Evolutionary conservation across 2,329 filamentous ascomycete species (phyloP), one percentile per base, ranked within the genome.

Genomic region (Clonostachys rosea): DNA sequence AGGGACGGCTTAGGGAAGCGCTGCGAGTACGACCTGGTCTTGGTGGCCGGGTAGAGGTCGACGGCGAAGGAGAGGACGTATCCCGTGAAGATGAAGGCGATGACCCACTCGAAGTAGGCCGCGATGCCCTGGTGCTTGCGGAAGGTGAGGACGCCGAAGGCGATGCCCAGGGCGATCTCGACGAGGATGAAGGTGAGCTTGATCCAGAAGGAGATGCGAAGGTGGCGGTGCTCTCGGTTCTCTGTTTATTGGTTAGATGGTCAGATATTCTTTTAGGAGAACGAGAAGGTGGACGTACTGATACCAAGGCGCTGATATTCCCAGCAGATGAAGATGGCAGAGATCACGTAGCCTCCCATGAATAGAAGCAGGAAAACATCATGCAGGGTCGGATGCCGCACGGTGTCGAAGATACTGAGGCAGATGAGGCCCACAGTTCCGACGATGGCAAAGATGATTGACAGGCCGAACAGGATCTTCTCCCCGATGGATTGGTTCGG

Each of bases 271-370:
- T n/a, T n/a, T n/a, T n/a, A n/a, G n/a, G n/a, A n/a, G n/a, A n/a
- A n/a, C n/a, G n/a, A n/a, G n/a, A n/a, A n/a, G n/a, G 48, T 43
- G 41, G 34, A 70, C 76, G 46, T 65, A 81, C 79, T 85, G 46
- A 86, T 83, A 24, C 91, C 90, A 2, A 97, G 77, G 3, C 89
- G 84, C 59, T 94, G 86, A 65, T 95, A 96, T 65, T 96, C 91
- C 71, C 82, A 84, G 72, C 91, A 96, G 54, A 92, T 87, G 66
- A 91, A 92, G 55, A 96, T 78, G 47, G 92, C 91, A 5, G 85
- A 89, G 47, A 96, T 62, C 46, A 96, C 73, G 64, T 95, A 97
- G 34, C 90, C 94, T 13, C 67, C 83, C 62, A 96, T 89, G 65
- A 99, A 99, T 45, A 96, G 67, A 1, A 80, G 67, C 35, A 99